phyloP scores from a whole-genome alignment of 352 stramenopile species.

The Pythium oligandrum region DNA sequence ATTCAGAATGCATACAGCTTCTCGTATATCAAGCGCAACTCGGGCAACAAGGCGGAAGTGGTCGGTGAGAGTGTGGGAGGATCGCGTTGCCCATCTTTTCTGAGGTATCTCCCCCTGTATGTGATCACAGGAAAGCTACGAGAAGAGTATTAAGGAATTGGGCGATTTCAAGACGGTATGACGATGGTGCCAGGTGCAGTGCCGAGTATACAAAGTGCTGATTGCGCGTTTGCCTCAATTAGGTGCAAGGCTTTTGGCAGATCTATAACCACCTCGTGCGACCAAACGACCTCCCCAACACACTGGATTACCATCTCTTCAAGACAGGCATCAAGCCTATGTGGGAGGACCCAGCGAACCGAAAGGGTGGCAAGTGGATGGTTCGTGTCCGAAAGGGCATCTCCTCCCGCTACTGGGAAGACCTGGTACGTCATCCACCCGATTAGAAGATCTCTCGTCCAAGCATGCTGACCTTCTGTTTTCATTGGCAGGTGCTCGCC shows the following conservation, averaged over 20 bases:
- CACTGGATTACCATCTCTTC: conserved; percentile 92
- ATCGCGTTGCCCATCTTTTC: neutral
- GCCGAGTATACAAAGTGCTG: too few relatives aligned
- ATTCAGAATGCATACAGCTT: conserved; percentile 90
- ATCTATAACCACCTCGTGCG: conserved; percentile 92
- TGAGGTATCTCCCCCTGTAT: conserved; percentile 4
- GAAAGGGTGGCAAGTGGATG: conserved; percentile 91
- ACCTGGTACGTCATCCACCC: conserved; percentile 48
- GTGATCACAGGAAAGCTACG: conserved; percentile 80
- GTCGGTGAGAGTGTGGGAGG: conserved; percentile 3
- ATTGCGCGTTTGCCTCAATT: too few relatives aligned
- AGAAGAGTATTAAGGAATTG: conserved; percentile 93
- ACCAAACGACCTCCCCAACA: conserved; percentile 87
- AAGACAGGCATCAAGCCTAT: conserved; percentile 93
- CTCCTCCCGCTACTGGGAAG: conserved; percentile 89
- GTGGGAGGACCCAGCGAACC: conserved; percentile 91
- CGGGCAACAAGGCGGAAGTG: conserved; percentile 69
- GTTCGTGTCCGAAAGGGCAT: conserved; percentile 91
- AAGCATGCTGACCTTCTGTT: too few relatives aligned
- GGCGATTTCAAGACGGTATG: conserved; percentile 88
- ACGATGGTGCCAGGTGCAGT: too few relatives aligned
- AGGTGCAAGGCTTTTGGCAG: conserved; percentile 91
- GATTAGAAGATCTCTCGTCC: too few relatives aligned
- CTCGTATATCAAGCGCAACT: conserved; percentile 88
- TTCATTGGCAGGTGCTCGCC: conserved; percentile 58